These are phyloP conservation scores for Pseudopithomyces maydicus DNA, from an alignment of 2,329 filamentous ascomycete genomes.

Conservation along the genomic window DNA sequence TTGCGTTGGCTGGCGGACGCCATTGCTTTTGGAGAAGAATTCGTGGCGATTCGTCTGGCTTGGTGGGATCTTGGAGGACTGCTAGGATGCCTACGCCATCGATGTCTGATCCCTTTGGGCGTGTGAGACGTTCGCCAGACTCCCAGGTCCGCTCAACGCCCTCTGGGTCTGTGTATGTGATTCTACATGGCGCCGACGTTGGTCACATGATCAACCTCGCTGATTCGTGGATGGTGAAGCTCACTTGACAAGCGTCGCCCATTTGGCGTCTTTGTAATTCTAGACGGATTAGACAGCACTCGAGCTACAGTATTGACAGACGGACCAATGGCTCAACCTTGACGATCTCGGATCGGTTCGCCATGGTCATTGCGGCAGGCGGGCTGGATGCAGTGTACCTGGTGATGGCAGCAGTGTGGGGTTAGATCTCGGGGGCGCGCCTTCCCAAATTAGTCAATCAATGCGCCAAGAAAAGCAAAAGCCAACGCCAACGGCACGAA, in stretches of 20 bases:
- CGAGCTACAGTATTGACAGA: neutral
- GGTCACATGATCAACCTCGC: neutral
- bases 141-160: conserved; percentile 70
- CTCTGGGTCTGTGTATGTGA: conserved; percentile 66
- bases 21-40: conserved; percentile 58
- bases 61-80: conserved; percentile 56
- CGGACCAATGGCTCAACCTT: conserved; percentile 43
- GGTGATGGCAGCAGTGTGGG: neutral
- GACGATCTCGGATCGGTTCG: conserved; percentile 39
- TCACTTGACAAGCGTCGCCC: conserved; percentile 48
- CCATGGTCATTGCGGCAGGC: conserved; percentile 20
- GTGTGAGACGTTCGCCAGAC: conserved; percentile 71
- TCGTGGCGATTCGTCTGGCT: conserved; percentile 34
- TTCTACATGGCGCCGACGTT: conserved; percentile 26
- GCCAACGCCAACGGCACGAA: neutral
- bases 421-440: neutral
- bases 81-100: conserved; percentile 77
- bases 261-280: conserved; percentile 47
- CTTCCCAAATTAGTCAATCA: neutral
- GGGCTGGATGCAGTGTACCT: neutral
- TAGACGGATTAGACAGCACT: conserved; percentile 22
- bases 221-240: neutral
- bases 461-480: neutral
- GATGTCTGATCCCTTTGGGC: conserved; percentile 64
- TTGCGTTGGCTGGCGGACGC: conserved; percentile 63